Conservation (phyloP, 2,329 filamentous ascomycete species). For the Xenosphaeropsis pyriputrescens region DNA sequence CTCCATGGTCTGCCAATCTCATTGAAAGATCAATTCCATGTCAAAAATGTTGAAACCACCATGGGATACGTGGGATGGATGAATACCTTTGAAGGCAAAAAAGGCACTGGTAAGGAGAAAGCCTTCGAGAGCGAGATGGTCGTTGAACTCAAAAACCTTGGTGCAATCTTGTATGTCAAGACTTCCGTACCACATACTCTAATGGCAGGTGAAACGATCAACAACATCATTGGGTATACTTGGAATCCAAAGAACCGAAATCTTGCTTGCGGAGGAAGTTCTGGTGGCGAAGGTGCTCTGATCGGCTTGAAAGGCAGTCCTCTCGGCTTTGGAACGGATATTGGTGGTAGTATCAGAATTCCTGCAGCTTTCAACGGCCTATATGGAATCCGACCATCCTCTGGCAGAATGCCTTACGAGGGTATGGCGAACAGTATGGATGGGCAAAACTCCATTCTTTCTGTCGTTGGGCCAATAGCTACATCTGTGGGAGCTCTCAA, state of each 20-base stretch:
- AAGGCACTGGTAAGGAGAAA: slow-evolving; percentile 31
- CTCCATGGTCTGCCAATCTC: slow-evolving; percentile 25
- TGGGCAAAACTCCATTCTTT: slow-evolving; percentile 47
- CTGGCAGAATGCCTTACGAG: slow-evolving; percentile 28
- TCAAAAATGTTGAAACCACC: slow-evolving; percentile 17
- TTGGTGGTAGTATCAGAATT: slow-evolving; percentile 18
- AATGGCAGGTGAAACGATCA: slow-evolving; percentile 24
- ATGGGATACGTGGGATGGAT: slow-evolving; percentile 56
- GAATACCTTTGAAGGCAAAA: slow-evolving; percentile 40
- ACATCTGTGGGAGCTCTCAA: slow-evolving; percentile 37
- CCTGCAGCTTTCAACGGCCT: slow-evolving; percentile 22
- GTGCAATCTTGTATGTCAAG: slow-evolving; percentile 25
- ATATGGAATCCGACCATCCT: slow-evolving; percentile 22
- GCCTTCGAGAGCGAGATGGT: slow-evolving; percentile 33
- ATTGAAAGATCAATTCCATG: slow-evolving; percentile 22
- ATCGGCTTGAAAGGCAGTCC: slow-evolving; percentile 16
- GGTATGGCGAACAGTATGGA: slow-evolving; percentile 42
- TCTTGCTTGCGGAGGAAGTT: slow-evolving; percentile 15
- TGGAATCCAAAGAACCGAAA: slow-evolving; percentile 16
- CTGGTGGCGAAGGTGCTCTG: slow-evolving; percentile 19
- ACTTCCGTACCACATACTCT: slow-evolving; percentile 24
- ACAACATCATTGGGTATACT: slow-evolving; percentile 26
- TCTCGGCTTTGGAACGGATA: slow-evolving; percentile 18
- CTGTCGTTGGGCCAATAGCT: slow-evolving; percentile 47
- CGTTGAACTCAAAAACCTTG: slow-evolving; percentile 21